Evolutionary conservation across 768 basidiomycete genomes (phyloP).

Genomic region (Pisolithus microcarpus): DNA sequence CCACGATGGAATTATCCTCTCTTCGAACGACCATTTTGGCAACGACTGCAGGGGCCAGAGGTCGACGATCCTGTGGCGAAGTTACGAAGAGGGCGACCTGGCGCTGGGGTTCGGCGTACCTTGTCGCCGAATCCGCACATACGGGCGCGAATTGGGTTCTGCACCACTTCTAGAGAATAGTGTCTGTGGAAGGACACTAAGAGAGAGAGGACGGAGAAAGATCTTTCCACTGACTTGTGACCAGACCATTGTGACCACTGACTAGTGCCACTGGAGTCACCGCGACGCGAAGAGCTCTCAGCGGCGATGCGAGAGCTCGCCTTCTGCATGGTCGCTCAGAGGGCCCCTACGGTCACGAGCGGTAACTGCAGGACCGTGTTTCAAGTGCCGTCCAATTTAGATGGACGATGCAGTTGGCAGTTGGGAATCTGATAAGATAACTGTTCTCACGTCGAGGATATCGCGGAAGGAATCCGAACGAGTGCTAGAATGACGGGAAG

Average conservation of each 20-base stretch:
- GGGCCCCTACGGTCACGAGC: background rate
- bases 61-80: slow-evolving; percentile 70
- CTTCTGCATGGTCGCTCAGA: slow-evolving; percentile 56
- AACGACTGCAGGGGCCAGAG: slow-evolving; percentile 84
- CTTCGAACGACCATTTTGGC: slow-evolving; percentile 73
- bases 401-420: slow-evolving; percentile 5
- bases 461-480: slow-evolving; percentile 8
- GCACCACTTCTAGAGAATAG: slow-evolving; percentile 79
- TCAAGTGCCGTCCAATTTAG: slow-evolving; percentile 2
- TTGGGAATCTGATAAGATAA: slow-evolving; percentile 30
- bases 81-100: slow-evolving; percentile 8
- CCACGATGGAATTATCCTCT: slow-evolving; percentile 59
- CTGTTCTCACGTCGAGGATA: slow-evolving; percentile 20
- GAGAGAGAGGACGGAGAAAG: slow-evolving; percentile 5
- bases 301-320: slow-evolving; percentile 36
- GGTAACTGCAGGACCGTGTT: background rate
- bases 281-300: slow-evolving; percentile 16
- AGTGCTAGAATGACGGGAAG: slow-evolving; percentile 5
- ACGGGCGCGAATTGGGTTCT: slow-evolving; percentile 83
- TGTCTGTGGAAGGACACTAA: slow-evolving; percentile 38
- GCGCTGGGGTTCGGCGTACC: slow-evolving; percentile 37
- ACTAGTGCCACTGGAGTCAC: slow-evolving; percentile 39
- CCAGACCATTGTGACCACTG: slow-evolving; percentile 68
- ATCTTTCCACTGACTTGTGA: slow-evolving; percentile 41
- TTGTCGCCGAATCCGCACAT: slow-evolving; percentile 98